phyloP scores from a whole-genome alignment of 2,329 filamentous ascomycete species.

The Arachnopeziza araneosa region DNA sequence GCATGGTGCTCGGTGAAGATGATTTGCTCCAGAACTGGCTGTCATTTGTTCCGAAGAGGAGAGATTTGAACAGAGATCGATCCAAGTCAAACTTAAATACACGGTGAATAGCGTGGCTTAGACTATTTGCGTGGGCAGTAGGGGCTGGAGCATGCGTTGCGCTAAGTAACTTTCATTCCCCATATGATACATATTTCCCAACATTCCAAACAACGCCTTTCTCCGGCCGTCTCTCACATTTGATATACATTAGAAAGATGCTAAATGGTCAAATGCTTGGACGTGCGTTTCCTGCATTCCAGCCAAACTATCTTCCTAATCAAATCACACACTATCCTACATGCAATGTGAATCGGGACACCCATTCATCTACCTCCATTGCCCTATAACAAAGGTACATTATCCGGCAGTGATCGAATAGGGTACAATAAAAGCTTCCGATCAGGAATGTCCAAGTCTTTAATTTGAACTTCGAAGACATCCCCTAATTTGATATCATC shows the following conservation, averaged over 20 bases:
- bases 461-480: constrained; percentile 50
- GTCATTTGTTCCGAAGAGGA: background rate
- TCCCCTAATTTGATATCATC: constrained; percentile 45
- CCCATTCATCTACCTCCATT: background rate
- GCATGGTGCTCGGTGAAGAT: background rate
- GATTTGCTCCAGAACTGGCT: background rate
- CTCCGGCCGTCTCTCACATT: background rate
- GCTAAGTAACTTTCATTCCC: background rate
- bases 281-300: no score
- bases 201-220: background rate
- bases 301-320: no score
- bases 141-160: no score
- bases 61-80: background rate
- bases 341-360: background rate
- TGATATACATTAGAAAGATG: no score
- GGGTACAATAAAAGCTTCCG: background rate
- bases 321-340: background rate
- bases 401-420: background rate
- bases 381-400: background rate
- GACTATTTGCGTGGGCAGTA: background rate
- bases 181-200: background rate
- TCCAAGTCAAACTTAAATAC: background rate
- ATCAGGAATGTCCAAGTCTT: constrained; percentile 46
- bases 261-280: no score
- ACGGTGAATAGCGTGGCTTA: background rate